Percentiles rank a stretch among this genome's conserved stretches.
Conservation (phyloP, 257 asterid genomes). For the Solanum gracilifrons region DNA sequence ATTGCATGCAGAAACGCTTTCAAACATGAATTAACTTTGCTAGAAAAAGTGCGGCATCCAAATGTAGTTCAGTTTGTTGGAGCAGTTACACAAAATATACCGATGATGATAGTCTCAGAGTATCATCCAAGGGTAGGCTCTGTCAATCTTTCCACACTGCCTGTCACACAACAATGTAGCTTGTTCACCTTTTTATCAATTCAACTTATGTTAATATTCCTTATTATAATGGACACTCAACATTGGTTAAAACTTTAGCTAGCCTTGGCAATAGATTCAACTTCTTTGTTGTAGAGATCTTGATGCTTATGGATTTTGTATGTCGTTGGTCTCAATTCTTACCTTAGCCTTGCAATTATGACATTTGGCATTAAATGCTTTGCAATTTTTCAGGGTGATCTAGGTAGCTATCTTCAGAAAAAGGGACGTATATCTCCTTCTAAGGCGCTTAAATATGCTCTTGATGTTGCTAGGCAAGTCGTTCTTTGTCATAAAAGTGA, state of each 20-base stretch:
- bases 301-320: neutral
- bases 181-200: neutral
- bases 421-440: constrained; percentile 87
- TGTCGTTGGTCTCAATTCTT: neutral
- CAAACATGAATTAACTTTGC: constrained; percentile 70
- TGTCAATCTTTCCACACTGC: constrained; percentile 15
- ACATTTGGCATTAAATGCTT: neutral
- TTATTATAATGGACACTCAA: neutral
- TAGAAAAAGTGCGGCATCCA: constrained; percentile 98
- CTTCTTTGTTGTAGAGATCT: neutral
- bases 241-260: neutral
- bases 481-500: constrained; percentile 1
- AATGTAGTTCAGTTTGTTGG: constrained; percentile 94
- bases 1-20: constrained; percentile 61
- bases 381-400: constrained; percentile 61
- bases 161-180: neutral
- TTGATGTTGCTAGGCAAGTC: constrained; percentile 84
- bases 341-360: neutral
- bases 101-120: constrained; percentile 96
- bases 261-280: neutral
- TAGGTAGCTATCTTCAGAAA: constrained; percentile 68
- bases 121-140: constrained; percentile 61
- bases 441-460: constrained; percentile 68
- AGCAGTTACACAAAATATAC: constrained; percentile 93
- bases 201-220: neutral